A percentile compares a stretch with the other conserved stretches of the same genome.
Conservation (phyloP, 371 early-diverging fungal species). For the Mortierella sp. region DNA sequence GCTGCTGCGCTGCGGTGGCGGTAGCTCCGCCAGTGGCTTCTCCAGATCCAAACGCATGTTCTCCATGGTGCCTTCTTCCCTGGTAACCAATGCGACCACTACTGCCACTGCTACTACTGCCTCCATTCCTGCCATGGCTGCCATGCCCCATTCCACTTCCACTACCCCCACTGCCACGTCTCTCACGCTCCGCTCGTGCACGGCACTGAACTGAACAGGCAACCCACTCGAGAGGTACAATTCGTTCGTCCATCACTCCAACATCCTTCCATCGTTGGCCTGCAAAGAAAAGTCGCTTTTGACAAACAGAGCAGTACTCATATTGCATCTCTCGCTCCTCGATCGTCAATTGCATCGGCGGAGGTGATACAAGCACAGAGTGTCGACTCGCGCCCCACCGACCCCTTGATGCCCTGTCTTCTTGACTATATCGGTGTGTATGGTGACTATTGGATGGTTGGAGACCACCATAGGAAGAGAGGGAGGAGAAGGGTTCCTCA, state of each 20-base stretch:
- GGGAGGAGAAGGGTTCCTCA: background rate
- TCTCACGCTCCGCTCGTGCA: conserved; percentile 22
- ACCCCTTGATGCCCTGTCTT: background rate
- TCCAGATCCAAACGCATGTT: background rate
- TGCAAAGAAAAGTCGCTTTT: conserved; percentile 37
- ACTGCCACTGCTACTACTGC: background rate
- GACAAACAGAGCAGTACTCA: conserved; percentile 46
- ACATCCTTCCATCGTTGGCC: conserved; percentile 50
- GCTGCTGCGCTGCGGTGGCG: background rate
- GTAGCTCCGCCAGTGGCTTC: background rate
- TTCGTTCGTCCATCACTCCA: conserved; percentile 48
- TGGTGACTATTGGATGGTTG: background rate
- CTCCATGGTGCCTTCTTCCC: background rate
- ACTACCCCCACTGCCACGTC: conserved; percentile 8
- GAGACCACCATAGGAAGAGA: background rate
- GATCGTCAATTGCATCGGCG: conserved; percentile 22
- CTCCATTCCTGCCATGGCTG: background rate
- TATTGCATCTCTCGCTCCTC: conserved; percentile 34
- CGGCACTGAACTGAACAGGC: conserved; percentile 51
- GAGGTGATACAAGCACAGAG: background rate
- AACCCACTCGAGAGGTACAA: conserved; percentile 47
- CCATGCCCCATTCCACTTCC: conserved; percentile 1
- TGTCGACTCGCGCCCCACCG: background rate
- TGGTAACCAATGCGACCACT: conserved; percentile 2
- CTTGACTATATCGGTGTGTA: background rate